A percentile compares a stretch with the other conserved stretches of the same genome.
These are phyloP conservation scores for Lachancea sp. DNA, from an alignment of 805 yeast species.

Conservation along the genomic window DNA sequence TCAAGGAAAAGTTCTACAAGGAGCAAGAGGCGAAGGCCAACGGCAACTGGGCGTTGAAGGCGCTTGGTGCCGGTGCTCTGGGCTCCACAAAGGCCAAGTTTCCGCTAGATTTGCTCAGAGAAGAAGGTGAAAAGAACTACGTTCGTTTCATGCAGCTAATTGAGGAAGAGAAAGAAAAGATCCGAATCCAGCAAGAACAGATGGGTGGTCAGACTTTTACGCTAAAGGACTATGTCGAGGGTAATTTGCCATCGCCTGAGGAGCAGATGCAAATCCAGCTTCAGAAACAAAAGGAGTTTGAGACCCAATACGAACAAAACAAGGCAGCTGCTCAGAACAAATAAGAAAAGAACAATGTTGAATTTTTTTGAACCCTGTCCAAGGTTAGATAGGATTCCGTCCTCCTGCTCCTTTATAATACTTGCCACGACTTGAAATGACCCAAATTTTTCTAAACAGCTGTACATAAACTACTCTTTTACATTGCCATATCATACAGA, in stretches of 20 bases:
- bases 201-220: constrained; percentile 79
- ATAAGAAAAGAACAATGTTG: not conserved
- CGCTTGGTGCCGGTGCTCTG: constrained; percentile 50
- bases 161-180: constrained; percentile 70
- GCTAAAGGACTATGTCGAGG: constrained; percentile 76
- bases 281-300: constrained; percentile 38
- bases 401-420: not conserved
- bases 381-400: too few relatives aligned
- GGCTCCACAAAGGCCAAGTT: constrained; percentile 34
- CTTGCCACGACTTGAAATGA: constrained; percentile 6
- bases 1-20: constrained; percentile 64
- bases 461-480: constrained; percentile 2
- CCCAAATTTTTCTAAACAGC: constrained; percentile 1
- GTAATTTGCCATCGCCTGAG: constrained; percentile 74
- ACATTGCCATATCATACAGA: not conserved
- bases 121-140: constrained; percentile 87
- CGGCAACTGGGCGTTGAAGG: constrained; percentile 48
- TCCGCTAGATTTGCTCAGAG: constrained; percentile 83
- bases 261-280: constrained; percentile 43
- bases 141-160: constrained; percentile 73
- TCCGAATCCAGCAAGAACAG: constrained; percentile 64
- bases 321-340: constrained; percentile 11
- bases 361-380: too few relatives aligned
- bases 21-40: constrained; percentile 42
- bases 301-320: constrained; percentile 28